A percentile compares a stretch with the other conserved stretches of the same genome.
Evolutionary conservation across 495 filamentous ascomycete genomes (phyloP).

Genomic region (Neurospora sp.): DNA sequence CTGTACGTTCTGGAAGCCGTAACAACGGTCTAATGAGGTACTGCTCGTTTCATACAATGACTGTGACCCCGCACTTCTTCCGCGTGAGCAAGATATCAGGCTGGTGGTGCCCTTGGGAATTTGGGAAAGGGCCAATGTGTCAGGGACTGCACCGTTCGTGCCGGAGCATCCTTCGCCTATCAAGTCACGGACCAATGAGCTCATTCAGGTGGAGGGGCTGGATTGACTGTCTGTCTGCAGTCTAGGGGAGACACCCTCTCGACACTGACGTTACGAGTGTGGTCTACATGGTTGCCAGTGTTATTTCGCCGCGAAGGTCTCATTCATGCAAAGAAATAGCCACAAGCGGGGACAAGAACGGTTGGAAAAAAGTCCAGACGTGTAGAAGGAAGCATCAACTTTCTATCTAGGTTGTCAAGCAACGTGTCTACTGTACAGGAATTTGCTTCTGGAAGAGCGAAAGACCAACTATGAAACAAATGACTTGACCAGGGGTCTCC

Average conservation of each 20-base stretch:
- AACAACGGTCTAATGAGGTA: no score
- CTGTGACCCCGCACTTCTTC: background rate
- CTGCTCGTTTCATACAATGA: no score
- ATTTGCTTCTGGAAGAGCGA: no score
- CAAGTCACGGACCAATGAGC: background rate
- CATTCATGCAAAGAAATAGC: background rate
- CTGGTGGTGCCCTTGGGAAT: background rate
- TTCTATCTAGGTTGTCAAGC: no score
- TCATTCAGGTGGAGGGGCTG: background rate
- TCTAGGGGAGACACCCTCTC: background rate
- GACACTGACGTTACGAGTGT: background rate
- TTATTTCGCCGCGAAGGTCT: background rate
- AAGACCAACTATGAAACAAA: background rate
- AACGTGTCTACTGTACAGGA: no score
- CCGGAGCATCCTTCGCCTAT: background rate
- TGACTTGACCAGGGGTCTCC: background rate
- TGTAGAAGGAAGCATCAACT: no score
- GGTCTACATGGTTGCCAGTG: background rate
- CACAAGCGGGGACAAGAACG: background rate
- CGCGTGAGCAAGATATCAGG: background rate
- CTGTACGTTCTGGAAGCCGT: no score
- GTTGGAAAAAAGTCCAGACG: background rate
- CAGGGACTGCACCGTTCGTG: background rate
- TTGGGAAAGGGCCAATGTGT: background rate
- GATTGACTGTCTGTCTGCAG: background rate